Base-by-base conservation (phyloP, 176 grass and related monocot species). In the Triticum turgidum region DNA sequence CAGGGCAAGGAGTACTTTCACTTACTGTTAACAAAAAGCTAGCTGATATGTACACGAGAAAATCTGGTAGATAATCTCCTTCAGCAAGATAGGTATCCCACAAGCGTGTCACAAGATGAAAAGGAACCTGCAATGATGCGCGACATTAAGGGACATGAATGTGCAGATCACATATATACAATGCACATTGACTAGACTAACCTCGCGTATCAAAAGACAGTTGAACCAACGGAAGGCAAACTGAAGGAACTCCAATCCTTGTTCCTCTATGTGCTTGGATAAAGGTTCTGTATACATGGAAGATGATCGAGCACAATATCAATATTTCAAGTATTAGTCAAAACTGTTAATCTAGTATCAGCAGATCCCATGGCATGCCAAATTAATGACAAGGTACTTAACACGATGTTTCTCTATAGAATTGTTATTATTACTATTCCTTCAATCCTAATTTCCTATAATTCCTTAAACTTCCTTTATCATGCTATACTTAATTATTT, bases 201-300 rank as follows among this genome's bases (percentile, higher is more conserved):
- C 97, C 94, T 99, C 97, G 11, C 97, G 94, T 87, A 99, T 99
- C 89, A 99, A 24, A 76, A 99, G 94, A 86, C 94, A 99, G 58
- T 99, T 99, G 77, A 99, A 99, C 94, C 97, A 99, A 61, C 97
- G 92, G 82, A 99, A 99, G 69, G 94, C 92, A 87, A 96, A 99
- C 84, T 99, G 97, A 86, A 99, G 97, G 84, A 99, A 99, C 63
- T 99, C 97, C 42, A 96, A 84, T 13, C 97, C 94, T 94, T 99
- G 94, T 75, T 94, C 94, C 83, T 99, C 97, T 74, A 99, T 99
- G 87, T 92, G 94, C 84, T 87, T 99, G 11, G 94, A 99, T 51
- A 99, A 77, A 89, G 94, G 91, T 87, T 99, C 97, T 99, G 78
- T 58, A 45, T 76, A 82, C 4, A 51, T 13, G 38, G 34, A 87